Base-by-base conservation (phyloP, 2,329 filamentous ascomycete species). In the Fusarium multiceps region DNA sequence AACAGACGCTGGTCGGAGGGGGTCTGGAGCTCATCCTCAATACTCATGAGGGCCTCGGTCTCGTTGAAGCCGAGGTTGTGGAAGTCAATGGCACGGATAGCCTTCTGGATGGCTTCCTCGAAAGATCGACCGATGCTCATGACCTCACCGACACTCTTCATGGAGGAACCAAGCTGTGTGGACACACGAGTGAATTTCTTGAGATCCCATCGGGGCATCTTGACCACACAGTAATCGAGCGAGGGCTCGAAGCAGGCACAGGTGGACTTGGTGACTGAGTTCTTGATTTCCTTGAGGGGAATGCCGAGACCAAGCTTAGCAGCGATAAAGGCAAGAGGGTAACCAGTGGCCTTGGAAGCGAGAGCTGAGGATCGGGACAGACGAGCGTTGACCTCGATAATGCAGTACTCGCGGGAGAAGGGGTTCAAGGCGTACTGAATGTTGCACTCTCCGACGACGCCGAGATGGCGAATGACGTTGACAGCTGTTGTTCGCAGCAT, bases 71-170 rank as follows among this genome's bases (percentile, higher is more conserved):
- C 96, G 25, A 97, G 86, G 78, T 98, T 98, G 84, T 96, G 91
- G 82, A 93, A 95, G 80, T 99, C 96, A 61, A 98, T 95, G 42
- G 93, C 91, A 53, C 96, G 91, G 75, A 99, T 99, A 21, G 96
- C 96, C 82, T 98, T 99, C 77, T 99, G 96, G 43, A 99, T 97
- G 11, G 96, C 96, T 82, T 99, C 96, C 81, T 99, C 96, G 74
- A 99, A 99, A 1, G 93, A 97, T 72, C 96, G 87, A 60, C 96
- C 96, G 73, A 99, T 98, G 76, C 92, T 95, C 96, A 99, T 98
- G 72, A 99, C 96, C 80, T 99, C 96, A 77, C 96, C 96, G 55
- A 99, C 94, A 88, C 93, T 97, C 90, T 98, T 99, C 96, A 99
- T 99, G 14, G 95, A 97, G 5, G 96, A 98, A 30, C 94, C 95